These are phyloP conservation scores for Cordyceps pruinosa DNA, from an alignment of 2,329 filamentous ascomycete species.

Conservation along the genomic window DNA sequence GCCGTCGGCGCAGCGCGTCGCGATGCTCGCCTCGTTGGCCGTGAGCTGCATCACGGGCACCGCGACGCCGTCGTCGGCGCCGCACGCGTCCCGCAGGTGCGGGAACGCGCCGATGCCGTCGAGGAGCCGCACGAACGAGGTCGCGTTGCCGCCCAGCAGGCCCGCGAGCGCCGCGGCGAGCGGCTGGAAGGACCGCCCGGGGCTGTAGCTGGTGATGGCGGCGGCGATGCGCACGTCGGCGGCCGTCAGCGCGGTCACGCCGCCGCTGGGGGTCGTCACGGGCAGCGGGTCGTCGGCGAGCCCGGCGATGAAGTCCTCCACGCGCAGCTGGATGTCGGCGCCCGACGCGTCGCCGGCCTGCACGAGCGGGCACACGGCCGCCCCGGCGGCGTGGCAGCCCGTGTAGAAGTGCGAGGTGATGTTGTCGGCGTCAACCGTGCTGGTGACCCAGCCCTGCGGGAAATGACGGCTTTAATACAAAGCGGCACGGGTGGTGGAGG, in stretches of 20 bases:
- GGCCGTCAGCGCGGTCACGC: constrained; percentile 20
- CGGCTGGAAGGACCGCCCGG: constrained; percentile 16
- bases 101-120: constrained; percentile 16
- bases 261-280: constrained; percentile 14
- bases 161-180: constrained; percentile 18
- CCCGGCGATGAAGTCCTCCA: constrained; percentile 20
- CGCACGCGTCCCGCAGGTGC: constrained; percentile 12
- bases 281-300: constrained; percentile 20
- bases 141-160: constrained; percentile 24
- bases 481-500: no score
- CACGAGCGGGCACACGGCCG: constrained; percentile 20
- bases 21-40: constrained; percentile 14
- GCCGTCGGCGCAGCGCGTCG: constrained; percentile 15
- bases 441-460: constrained; percentile 23
- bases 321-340: constrained; percentile 21
- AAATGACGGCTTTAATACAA: background rate
- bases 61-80: background rate
- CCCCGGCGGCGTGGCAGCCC: constrained; percentile 21
- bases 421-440: constrained; percentile 25
- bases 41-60: constrained; percentile 14
- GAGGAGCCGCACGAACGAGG: constrained; percentile 16
- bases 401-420: constrained; percentile 23
- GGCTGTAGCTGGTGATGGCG: constrained; percentile 20
- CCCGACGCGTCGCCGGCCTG: constrained; percentile 16
- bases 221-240: constrained; percentile 21